phyloP scores from a whole-genome alignment of 1,139 yeast genomes.

The Lodderomyces theae region DNA sequence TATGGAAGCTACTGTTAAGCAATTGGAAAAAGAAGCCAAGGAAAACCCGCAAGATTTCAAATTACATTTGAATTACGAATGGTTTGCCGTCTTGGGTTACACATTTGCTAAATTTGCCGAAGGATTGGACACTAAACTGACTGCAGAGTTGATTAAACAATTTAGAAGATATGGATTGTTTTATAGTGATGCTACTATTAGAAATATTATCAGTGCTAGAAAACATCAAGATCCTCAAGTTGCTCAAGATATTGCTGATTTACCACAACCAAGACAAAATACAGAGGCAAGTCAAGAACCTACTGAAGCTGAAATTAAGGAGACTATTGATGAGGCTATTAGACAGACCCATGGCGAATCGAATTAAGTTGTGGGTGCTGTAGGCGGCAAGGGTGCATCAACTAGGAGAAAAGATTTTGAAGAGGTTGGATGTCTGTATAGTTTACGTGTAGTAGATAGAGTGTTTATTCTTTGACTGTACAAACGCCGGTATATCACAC shows the following conservation, averaged over 20 bases:
- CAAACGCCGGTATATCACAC: no score
- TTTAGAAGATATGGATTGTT: conserved; percentile 65
- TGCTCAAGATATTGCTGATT: conserved; percentile 2
- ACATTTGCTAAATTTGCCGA: conserved; percentile 39
- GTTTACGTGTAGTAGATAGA: no score
- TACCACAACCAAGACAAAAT: not conserved
- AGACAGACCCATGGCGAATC: not conserved
- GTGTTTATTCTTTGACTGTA: no score
- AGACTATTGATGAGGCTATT: conserved; percentile 1
- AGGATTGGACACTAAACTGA: conserved; percentile 29
- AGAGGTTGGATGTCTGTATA: no score
- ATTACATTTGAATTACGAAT: conserved; percentile 52
- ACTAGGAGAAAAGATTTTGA: no score
- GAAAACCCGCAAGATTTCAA: conserved; percentile 24
- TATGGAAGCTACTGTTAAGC: conserved; percentile 25
- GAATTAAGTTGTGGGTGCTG: no score
- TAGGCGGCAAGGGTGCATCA: no score
- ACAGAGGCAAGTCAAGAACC: not conserved
- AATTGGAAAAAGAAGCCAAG: conserved; percentile 15
- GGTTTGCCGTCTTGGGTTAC: conserved; percentile 49
- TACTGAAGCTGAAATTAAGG: conserved; percentile 1
- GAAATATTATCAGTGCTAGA: conserved; percentile 38
- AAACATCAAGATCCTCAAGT: conserved; percentile 19
- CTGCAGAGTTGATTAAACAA: conserved; percentile 44
- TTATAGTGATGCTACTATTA: conserved; percentile 43